Evolutionary conservation across 164 flowering plant species (phyloP).

Genomic region (Dillenia suffruticosa): DNA sequence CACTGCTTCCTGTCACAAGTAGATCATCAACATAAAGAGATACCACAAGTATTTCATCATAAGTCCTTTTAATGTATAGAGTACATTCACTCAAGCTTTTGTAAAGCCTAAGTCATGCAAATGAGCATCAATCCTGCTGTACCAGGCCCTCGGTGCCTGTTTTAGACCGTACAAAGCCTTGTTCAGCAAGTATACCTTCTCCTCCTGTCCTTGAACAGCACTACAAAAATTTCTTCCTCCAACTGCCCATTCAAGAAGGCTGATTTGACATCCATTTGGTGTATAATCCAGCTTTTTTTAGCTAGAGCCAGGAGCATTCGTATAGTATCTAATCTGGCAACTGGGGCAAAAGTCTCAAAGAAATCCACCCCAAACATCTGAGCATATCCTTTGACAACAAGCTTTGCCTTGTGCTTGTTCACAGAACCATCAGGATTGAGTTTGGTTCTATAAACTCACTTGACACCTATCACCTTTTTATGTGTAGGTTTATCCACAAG

Average conservation of each 20-base stretch:
- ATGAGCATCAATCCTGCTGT: conserved; percentile 2
- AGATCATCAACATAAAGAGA: conserved; percentile 11
- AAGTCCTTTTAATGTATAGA: neutral
- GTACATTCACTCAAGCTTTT: neutral
- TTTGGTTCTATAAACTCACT: neutral
- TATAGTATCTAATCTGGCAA: neutral
- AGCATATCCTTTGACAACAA: too few relatives aligned
- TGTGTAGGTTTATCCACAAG: too few relatives aligned
- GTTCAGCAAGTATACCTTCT: too few relatives aligned
- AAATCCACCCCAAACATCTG: too few relatives aligned
- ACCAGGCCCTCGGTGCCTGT: neutral
- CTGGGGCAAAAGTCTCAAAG: too few relatives aligned
- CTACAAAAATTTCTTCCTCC: conserved; percentile 12
- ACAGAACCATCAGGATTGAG: neutral
- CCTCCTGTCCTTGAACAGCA: too few relatives aligned
- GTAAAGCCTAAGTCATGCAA: neutral
- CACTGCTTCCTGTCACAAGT: neutral
- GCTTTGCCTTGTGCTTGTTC: too few relatives aligned
- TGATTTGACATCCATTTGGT: conserved; percentile 1
- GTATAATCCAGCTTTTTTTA: conserved; percentile 1
- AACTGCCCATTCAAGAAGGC: conserved; percentile 9
- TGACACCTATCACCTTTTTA: neutral
- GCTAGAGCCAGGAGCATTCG: neutral
- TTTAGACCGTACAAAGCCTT: too few relatives aligned
- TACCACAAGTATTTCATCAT: neutral